These are phyloP conservation scores for Leccinum rimulosum DNA, from an alignment of 768 basidiomycete genomes.

Conservation along the genomic window DNA sequence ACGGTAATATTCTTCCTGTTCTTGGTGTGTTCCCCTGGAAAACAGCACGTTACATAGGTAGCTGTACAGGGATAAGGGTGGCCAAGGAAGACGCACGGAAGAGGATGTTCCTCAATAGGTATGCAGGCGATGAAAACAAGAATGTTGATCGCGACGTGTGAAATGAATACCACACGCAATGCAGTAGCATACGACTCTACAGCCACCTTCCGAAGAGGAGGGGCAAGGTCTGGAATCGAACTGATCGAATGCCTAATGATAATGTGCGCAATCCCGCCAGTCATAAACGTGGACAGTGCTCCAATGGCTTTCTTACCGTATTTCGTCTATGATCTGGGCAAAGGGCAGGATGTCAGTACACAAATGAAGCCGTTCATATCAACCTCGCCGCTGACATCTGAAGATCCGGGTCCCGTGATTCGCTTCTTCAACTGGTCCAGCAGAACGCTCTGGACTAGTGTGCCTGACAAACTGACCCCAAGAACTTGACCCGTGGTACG, in stretches of 20 bases:
- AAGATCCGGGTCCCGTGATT: constrained; percentile 75
- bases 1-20: constrained; percentile 57
- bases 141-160: constrained; percentile 66
- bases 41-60: constrained; percentile 12
- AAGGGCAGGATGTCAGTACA: constrained; percentile 20
- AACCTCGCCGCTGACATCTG: constrained; percentile 52
- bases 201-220: constrained; percentile 55
- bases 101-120: constrained; percentile 71
- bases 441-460: constrained; percentile 80
- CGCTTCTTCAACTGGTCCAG: constrained; percentile 63
- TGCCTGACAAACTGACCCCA: constrained; percentile 86
- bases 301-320: constrained; percentile 44
- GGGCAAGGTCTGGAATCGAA: constrained; percentile 64
- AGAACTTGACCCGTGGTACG: constrained; percentile 93
- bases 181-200: constrained; percentile 78
- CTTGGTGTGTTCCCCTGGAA: constrained; percentile 57
- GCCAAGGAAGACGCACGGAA: constrained; percentile 39
- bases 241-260: constrained; percentile 65
- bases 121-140: constrained; percentile 65
- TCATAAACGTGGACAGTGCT: constrained; percentile 14
- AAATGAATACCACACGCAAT: constrained; percentile 79
- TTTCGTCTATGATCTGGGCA: constrained; percentile 66
- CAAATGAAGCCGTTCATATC: constrained; percentile 23
- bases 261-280: constrained; percentile 13
- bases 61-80: constrained; percentile 14